A percentile compares a stretch with the other conserved stretches of the same genome.
Evolutionary conservation across 192 early-diverging fungal species (phyloP).

Genomic region (Coemansia sp.): DNA sequence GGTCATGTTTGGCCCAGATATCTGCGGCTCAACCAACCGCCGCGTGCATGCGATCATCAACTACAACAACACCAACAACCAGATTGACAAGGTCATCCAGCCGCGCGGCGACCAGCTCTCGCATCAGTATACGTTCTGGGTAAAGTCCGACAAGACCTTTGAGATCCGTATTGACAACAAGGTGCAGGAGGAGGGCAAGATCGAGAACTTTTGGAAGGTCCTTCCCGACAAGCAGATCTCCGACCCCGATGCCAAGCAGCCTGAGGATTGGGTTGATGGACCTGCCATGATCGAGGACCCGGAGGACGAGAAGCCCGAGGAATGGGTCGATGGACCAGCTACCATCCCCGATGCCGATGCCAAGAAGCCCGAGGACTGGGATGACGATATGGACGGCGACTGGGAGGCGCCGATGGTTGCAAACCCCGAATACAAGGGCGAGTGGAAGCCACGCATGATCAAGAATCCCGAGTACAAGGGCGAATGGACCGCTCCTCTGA

Average conservation of each 20-base stretch:
- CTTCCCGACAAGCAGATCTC: conserved; percentile 73
- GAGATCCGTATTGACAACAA: conserved; percentile 73
- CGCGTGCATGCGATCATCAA: conserved; percentile 95
- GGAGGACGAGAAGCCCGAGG: conserved; percentile 69
- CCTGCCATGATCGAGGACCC: conserved; percentile 69
- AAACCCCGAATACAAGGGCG: conserved; percentile 86
- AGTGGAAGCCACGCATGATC: conserved; percentile 80
- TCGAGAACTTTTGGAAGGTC: conserved; percentile 80
- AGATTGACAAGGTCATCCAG: conserved; percentile 67
- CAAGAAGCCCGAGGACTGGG: conserved; percentile 88
- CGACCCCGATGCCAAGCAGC: conserved; percentile 82
- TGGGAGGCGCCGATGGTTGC: conserved; percentile 86
- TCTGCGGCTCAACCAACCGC: conserved; percentile 82
- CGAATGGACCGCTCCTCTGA: conserved; percentile 80
- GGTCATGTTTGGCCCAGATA: conserved; percentile 90
- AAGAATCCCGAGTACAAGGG: conserved; percentile 95
- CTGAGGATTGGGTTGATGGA: conserved; percentile 87
- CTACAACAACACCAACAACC: conserved; percentile 87
- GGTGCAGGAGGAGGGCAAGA: conserved; percentile 73
- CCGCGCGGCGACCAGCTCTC: conserved; percentile 80
- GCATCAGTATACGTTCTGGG: conserved; percentile 86
- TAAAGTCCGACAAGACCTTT: conserved; percentile 77
- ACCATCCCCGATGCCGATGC: conserved; percentile 82
- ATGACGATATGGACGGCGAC: conserved; percentile 94
- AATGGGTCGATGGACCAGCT: conserved; percentile 74